Conservation (phyloP, 352 stramenopile genomes). For the Halophytophthora polymorphica region DNA sequence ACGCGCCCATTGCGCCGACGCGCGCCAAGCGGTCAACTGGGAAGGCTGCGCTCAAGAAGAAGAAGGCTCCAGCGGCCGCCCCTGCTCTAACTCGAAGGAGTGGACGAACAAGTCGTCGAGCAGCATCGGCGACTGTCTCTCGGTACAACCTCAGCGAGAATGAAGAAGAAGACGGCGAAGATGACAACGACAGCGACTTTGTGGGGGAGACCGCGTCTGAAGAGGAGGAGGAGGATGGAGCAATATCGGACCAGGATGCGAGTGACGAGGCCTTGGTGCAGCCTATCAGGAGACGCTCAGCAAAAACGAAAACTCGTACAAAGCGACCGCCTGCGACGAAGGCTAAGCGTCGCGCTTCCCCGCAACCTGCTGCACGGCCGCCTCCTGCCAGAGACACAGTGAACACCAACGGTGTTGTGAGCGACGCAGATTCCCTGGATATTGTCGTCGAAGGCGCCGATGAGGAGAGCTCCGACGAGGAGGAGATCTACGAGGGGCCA, state of each 20-base stretch:
- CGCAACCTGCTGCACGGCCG: not conserved
- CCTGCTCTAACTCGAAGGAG: not conserved
- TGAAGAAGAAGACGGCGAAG: conserved; percentile 16
- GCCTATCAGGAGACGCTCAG: conserved; percentile 2
- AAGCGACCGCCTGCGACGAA: conserved; percentile 8
- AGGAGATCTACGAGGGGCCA: conserved; percentile 47
- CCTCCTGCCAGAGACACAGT: not conserved
- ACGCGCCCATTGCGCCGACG: conserved; percentile 8
- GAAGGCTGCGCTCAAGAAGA: conserved; percentile 33
- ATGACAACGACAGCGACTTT: conserved; percentile 53
- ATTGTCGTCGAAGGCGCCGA: conserved; percentile 16
- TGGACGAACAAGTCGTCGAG: conserved; percentile 11
- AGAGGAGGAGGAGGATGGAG: conserved; percentile 29
- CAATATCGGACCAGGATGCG: conserved; percentile 9
- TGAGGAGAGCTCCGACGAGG: conserved; percentile 22
- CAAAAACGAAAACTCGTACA: conserved; percentile 8
- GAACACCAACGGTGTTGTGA: conserved; percentile 7
- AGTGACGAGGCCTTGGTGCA: conserved; percentile 6
- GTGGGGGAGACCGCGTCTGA: conserved; percentile 32
- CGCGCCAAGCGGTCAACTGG: conserved; percentile 11
- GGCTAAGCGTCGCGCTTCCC: conserved; percentile 4
- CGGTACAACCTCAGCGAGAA: conserved; percentile 8
- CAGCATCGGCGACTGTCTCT: conserved; percentile 1
- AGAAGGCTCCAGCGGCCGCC: conserved; percentile 2
- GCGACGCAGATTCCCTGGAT: conserved; percentile 40